A percentile compares a stretch with the other conserved stretches of the same genome.
phyloP scores from a whole-genome alignment of 306 rosid species.

The Morella rubra region DNA sequence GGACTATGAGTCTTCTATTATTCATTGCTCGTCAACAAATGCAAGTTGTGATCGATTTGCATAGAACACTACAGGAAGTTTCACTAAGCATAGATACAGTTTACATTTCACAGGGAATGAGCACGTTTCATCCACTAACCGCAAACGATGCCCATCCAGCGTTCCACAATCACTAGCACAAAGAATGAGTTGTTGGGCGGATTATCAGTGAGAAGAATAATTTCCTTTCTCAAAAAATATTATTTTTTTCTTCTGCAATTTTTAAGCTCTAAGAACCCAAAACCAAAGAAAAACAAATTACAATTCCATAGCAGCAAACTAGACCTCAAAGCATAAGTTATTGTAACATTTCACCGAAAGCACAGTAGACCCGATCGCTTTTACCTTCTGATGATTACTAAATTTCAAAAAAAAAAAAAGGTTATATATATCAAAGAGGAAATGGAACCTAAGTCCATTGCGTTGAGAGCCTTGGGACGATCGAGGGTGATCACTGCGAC shows the following conservation, averaged over 20 bases:
- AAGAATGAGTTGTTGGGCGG: no score
- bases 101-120: background rate
- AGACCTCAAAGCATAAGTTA: background rate
- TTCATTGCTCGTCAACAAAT: background rate
- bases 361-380: background rate
- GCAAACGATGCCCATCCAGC: background rate
- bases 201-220: background rate
- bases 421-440: background rate
- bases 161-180: background rate
- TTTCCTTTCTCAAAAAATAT: background rate
- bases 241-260: background rate
- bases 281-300: no score
- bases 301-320: background rate
- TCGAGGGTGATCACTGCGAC: constrained; percentile 89
- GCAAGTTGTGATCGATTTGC: background rate
- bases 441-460: constrained; percentile 75
- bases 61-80: background rate
- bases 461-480: constrained; percentile 99
- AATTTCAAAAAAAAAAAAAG: background rate
- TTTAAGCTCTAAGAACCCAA: background rate
- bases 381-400: background rate
- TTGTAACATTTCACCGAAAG: background rate
- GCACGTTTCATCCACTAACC: background rate
- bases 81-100: background rate
- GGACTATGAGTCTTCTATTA: background rate